Evolutionary conservation across 1,284 basidiomycete genomes (phyloP).

Genomic region (Chalciporus sp.): DNA sequence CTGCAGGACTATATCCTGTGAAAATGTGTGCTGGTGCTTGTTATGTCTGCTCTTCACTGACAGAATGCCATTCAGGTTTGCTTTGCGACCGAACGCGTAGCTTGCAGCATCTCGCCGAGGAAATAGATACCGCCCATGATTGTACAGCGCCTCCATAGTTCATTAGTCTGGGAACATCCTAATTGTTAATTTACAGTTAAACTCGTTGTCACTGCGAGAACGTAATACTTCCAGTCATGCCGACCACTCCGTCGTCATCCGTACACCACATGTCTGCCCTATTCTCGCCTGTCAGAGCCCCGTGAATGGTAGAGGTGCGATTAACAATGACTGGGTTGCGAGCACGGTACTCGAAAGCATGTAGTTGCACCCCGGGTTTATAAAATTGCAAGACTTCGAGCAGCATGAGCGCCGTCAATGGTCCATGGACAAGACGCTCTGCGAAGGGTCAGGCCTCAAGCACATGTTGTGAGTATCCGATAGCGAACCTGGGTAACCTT

Average conservation of each 20-base stretch:
- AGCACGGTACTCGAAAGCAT: constrained; percentile 72
- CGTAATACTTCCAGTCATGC: constrained; percentile 64
- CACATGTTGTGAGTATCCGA: background rate
- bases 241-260: constrained; percentile 61
- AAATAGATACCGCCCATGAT: background rate
- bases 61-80: constrained; percentile 51
- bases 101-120: background rate
- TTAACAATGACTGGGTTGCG: constrained; percentile 74
- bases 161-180: background rate
- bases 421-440: constrained; percentile 84
- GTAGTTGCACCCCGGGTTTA: constrained; percentile 46
- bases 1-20: constrained; percentile 76
- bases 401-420: constrained; percentile 77
- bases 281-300: constrained; percentile 44
- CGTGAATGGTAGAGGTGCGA: constrained; percentile 56
- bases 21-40: constrained; percentile 68
- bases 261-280: constrained; percentile 54
- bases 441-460: constrained; percentile 1
- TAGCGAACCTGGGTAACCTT: constrained; percentile 72
- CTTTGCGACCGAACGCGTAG: constrained; percentile 36
- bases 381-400: constrained; percentile 61
- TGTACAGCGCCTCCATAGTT: background rate
- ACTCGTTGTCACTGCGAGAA: constrained; percentile 18
- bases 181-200: background rate
- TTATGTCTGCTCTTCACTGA: constrained; percentile 5